These are phyloP conservation scores for Diplodia sapinea DNA, from an alignment of 2,329 filamentous ascomycete genomes.

Conservation along the genomic window DNA sequence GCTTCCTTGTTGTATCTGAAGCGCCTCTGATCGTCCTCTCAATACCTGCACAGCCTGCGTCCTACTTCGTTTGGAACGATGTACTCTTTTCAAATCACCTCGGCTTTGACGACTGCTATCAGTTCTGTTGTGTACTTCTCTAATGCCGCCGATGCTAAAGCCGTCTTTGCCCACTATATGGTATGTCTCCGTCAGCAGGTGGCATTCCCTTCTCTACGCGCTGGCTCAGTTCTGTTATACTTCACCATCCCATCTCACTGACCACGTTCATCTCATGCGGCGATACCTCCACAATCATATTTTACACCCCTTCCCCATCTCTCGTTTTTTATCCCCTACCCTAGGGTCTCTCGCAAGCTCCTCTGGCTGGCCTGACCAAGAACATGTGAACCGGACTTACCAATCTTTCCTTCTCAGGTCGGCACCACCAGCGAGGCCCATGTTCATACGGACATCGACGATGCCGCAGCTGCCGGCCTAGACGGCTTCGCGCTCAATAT, in stretches of 20 bases:
- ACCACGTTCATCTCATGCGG: neutral
- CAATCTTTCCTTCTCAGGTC: neutral
- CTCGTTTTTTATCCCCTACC: too few relatives aligned
- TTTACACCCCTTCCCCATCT: neutral
- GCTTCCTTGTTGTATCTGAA: neutral
- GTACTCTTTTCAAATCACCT: neutral
- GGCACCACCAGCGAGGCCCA: slow-evolving; percentile 5
- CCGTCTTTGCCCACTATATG: slow-evolving; percentile 23
- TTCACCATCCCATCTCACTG: neutral
- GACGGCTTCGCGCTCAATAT: slow-evolving; percentile 24
- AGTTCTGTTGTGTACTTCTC: slow-evolving; percentile 9
- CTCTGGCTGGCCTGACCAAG: neutral
- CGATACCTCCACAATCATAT: neutral
- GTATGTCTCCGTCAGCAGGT: neutral
- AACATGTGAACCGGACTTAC: neutral
- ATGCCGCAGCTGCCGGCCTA: slow-evolving; percentile 5
- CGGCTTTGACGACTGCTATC: slow-evolving; percentile 7
- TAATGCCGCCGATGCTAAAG: neutral
- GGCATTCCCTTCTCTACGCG: neutral
- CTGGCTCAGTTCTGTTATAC: neutral
- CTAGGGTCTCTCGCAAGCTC: neutral
- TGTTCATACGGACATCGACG: slow-evolving; percentile 19
- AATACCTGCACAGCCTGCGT: neutral
- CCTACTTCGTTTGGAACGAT: slow-evolving; percentile 5
- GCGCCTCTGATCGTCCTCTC: neutral